A percentile compares a stretch with the other conserved stretches of the same genome.
Conservation (phyloP, 768 basidiomycete species). For the Rhizopogon rudus region DNA sequence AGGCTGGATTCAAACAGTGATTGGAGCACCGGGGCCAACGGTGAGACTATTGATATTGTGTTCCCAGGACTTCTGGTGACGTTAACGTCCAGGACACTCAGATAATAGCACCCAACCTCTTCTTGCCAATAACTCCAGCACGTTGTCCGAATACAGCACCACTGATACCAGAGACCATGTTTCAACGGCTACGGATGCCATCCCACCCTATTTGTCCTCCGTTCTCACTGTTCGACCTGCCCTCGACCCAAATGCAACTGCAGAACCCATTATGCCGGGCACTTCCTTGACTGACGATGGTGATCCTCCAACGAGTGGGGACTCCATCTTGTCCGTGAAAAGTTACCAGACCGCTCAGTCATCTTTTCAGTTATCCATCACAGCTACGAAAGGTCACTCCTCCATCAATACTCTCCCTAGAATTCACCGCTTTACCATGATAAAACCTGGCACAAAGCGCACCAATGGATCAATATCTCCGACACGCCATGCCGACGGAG, state of each 20-base stretch:
- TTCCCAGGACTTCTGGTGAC: conserved; percentile 9
- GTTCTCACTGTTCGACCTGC: conserved; percentile 65
- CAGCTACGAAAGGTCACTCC: conserved; percentile 75
- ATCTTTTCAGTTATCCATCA: conserved; percentile 45
- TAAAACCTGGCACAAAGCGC: conserved; percentile 73
- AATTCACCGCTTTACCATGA: conserved; percentile 82
- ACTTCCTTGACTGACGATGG: conserved; percentile 21
- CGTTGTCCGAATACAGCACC: conserved; percentile 62
- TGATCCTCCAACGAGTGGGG: conserved; percentile 35
- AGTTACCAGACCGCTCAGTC: conserved; percentile 61
- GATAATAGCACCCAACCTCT: conserved; percentile 52
- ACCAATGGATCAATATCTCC: conserved; percentile 26
- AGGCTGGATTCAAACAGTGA: conserved; percentile 45
- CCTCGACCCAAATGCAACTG: conserved; percentile 43
- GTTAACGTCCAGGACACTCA: conserved; percentile 25
- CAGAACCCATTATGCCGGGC: conserved; percentile 37
- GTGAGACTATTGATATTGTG: conserved; percentile 10
- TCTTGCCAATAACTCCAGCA: conserved; percentile 38
- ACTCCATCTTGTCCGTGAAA: conserved; percentile 52
- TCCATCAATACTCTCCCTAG: conserved; percentile 54
- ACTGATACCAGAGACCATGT: conserved; percentile 55
- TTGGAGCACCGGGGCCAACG: conserved; percentile 39
- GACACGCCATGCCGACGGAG: conserved; percentile 25
- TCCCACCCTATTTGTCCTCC: conserved; percentile 58
- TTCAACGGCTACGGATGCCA: conserved; percentile 31